Percentiles rank a stretch among this genome's conserved stretches.
Conservation (phyloP, 805 yeast genomes). For the Metschnikowia henanensis region DNA sequence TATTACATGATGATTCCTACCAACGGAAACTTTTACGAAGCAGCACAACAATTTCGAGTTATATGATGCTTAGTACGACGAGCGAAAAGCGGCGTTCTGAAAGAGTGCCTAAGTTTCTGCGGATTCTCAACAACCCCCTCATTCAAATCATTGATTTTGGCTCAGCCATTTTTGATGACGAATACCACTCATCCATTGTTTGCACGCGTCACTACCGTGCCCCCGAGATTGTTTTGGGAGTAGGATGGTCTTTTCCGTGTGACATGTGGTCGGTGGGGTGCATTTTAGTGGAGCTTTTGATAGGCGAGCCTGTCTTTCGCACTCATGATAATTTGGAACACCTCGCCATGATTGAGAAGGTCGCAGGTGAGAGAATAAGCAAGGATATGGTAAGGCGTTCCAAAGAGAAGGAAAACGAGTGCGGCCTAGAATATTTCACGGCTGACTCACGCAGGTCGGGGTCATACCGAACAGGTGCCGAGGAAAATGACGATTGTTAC, state of each 20-base stretch:
- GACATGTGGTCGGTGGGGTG: slow-evolving; percentile 98
- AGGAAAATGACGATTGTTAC: slow-evolving; percentile 28
- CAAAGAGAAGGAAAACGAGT: slow-evolving; percentile 38
- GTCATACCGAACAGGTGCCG: slow-evolving; percentile 15
- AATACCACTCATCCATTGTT: slow-evolving; percentile 88
- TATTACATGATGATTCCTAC: slow-evolving; percentile 57
- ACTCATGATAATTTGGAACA: slow-evolving; percentile 96
- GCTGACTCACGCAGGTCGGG: slow-evolving; percentile 13
- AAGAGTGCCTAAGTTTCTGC: slow-evolving; percentile 35
- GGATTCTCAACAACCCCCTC: slow-evolving; percentile 69
- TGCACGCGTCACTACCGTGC: slow-evolving; percentile 97
- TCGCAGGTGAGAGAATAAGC: slow-evolving; percentile 58
- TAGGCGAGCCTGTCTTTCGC: slow-evolving; percentile 93
- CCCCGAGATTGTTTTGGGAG: slow-evolving; percentile 90
- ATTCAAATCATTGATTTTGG: slow-evolving; percentile 96
- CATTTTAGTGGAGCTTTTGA: slow-evolving; percentile 83
- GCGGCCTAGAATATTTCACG: slow-evolving; percentile 41
- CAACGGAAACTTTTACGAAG: slow-evolving; percentile 36
- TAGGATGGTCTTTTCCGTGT: slow-evolving; percentile 97
- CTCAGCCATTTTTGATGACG: slow-evolving; percentile 92
- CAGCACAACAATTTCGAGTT: slow-evolving; percentile 35
- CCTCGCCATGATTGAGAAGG: slow-evolving; percentile 89
- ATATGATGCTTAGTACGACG: slow-evolving; percentile 22
- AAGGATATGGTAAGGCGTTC: slow-evolving; percentile 35
- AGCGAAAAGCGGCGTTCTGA: slow-evolving; percentile 15